Percentiles rank a stretch among this genome's conserved stretches.
These are phyloP conservation scores for Collybiopsis luxurians DNA, from an alignment of 768 basidiomycete species.

Conservation along the genomic window DNA sequence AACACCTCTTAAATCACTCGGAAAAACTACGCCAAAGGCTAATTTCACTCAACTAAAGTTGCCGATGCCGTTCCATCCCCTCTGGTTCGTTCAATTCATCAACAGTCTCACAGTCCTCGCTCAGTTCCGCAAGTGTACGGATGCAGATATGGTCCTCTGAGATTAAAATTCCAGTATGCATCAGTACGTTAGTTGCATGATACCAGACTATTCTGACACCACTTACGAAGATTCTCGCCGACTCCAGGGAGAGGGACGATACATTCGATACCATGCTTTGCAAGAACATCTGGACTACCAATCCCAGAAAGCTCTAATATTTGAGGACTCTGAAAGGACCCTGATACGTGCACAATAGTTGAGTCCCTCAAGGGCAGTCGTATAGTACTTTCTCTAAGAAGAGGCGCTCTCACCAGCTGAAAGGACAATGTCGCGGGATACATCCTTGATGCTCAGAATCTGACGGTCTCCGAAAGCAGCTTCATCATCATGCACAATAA, in stretches of 20 bases:
- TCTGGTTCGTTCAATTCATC: constrained; percentile 13
- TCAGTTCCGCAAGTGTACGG: constrained; percentile 13
- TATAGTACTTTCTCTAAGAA: no score
- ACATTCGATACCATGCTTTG: constrained; percentile 21
- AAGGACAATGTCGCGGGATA: constrained; percentile 46
- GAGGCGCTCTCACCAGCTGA: constrained; percentile 26
- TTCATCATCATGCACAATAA: constrained; percentile 22
- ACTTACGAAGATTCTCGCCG: constrained; percentile 32
- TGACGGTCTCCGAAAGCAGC: constrained; percentile 3
- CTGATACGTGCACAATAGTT: constrained; percentile 1
- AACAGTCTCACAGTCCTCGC: constrained; percentile 23
- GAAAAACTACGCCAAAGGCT: not conserved
- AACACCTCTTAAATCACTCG: not conserved
- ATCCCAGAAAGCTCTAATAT: constrained; percentile 55
- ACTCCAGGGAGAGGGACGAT: constrained; percentile 38
- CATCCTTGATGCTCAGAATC: constrained; percentile 32
- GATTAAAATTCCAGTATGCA: not conserved
- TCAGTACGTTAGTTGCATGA: not conserved
- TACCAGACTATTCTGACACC: not conserved
- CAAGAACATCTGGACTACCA: constrained; percentile 27
- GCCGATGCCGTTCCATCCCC: not conserved
- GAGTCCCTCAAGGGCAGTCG: not conserved
- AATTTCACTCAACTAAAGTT: constrained; percentile 10
- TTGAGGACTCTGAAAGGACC: constrained; percentile 19
- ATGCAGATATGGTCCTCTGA: constrained; percentile 26